These are phyloP conservation scores for Dipteronia dyeriana DNA, from an alignment of 345 rosid genomes.

Conservation along the genomic window DNA sequence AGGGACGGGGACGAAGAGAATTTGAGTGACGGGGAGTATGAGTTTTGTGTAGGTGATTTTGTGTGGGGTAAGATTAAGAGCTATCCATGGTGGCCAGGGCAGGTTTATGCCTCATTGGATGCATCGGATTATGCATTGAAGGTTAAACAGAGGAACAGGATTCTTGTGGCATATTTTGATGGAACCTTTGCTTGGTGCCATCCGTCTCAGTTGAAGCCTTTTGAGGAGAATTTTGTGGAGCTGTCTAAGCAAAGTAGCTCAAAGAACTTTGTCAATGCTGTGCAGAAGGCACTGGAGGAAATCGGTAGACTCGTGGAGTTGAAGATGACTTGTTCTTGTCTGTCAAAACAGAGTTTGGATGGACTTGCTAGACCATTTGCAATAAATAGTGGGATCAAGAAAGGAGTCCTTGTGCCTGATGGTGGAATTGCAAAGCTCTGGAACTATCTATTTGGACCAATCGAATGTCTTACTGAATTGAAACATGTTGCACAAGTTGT, in stretches of 20 bases:
- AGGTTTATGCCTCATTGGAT: slow-evolving; percentile 65
- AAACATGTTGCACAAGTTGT: slow-evolving; percentile 43
- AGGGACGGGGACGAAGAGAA: slow-evolving; percentile 31
- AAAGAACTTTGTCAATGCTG: slow-evolving; percentile 50
- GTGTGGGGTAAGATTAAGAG: slow-evolving; percentile 94
- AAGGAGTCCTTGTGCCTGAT: slow-evolving; percentile 64
- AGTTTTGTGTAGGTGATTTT: slow-evolving; percentile 74
- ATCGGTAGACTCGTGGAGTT: slow-evolving; percentile 65
- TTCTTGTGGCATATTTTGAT: slow-evolving; percentile 86
- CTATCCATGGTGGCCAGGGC: slow-evolving; percentile 99
- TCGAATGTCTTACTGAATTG: slow-evolving; percentile 48
- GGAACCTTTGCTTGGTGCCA: slow-evolving; percentile 90
- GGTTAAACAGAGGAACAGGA: slow-evolving; percentile 50
- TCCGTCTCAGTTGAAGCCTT: slow-evolving; percentile 78
- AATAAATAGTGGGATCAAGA: slow-evolving; percentile 67
- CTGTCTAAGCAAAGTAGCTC: slow-evolving; percentile 59
- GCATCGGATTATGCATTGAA: slow-evolving; percentile 75
- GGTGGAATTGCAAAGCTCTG: slow-evolving; percentile 54
- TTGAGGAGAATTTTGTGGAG: slow-evolving; percentile 63
- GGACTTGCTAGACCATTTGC: slow-evolving; percentile 42
- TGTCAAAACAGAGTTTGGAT: slow-evolving; percentile 31
- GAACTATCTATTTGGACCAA: slow-evolving; percentile 46
- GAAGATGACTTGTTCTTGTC: slow-evolving; percentile 64
- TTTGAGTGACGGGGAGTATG: slow-evolving; percentile 35
- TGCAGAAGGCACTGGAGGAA: slow-evolving; percentile 57